phyloP scores from a whole-genome alignment of 306 rosid species.

The Citrullus colocynthis region DNA sequence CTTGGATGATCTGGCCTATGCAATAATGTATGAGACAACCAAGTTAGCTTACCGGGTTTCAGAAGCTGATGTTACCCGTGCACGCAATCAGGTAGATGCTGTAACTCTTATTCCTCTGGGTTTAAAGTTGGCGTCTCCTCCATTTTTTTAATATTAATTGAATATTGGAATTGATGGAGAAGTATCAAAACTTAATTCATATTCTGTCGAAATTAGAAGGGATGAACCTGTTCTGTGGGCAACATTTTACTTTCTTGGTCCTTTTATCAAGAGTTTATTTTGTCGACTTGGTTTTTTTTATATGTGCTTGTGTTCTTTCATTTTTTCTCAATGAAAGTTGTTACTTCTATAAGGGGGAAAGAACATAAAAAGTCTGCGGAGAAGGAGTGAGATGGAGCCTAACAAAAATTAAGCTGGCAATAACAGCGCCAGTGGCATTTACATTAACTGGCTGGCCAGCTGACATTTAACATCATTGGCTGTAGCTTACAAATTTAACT shows the following conservation, averaged over 20 bases:
- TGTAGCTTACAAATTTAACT: not conserved
- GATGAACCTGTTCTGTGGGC: not conserved
- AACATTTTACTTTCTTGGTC: too few relatives aligned
- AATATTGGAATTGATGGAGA: not conserved
- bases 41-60: constrained; percentile 71
- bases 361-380: not conserved
- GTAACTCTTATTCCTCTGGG: not conserved
- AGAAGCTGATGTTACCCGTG: constrained; percentile 71
- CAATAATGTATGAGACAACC: constrained; percentile 74
- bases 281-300: too few relatives aligned
- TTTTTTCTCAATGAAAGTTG: too few relatives aligned
- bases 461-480: not conserved
- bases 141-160: not conserved
- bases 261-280: too few relatives aligned
- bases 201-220: not conserved
- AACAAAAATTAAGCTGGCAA: not conserved
- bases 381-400: not conserved
- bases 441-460: not conserved
- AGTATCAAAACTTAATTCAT: not conserved
- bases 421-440: not conserved
- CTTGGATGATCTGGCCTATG: constrained; percentile 71
- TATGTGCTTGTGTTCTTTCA: too few relatives aligned
- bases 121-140: not conserved
- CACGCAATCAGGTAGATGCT: constrained; percentile 69
- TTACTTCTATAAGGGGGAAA: too few relatives aligned